phyloP scores from a whole-genome alignment of 2,329 filamentous ascomycete species.

The Didymella segeticola region DNA sequence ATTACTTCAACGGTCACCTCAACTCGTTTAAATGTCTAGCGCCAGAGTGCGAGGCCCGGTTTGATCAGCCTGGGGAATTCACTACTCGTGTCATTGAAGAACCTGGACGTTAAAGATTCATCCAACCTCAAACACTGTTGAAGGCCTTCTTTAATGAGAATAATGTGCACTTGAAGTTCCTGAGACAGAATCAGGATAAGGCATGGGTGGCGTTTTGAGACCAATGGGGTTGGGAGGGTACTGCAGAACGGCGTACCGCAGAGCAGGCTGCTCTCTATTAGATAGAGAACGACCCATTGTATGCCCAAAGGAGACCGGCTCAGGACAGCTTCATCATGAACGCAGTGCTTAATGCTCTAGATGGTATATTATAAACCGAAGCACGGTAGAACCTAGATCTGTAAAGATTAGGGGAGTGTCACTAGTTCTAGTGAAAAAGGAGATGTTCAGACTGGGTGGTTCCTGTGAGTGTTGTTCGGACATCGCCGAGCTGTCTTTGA shows the following conservation, averaged over 20 bases:
- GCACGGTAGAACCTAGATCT: too few relatives aligned
- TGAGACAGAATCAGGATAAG: not conserved
- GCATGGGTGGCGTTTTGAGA: not conserved
- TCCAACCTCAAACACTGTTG: not conserved
- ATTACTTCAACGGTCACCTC: constrained; percentile 1
- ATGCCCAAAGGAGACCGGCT: not conserved
- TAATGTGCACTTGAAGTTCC: not conserved
- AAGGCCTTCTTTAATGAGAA: not conserved
- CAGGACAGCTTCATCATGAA: not conserved
- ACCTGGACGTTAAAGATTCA: not conserved
- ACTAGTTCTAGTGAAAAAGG: too few relatives aligned
- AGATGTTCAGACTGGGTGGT: too few relatives aligned
- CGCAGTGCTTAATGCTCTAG: not conserved
- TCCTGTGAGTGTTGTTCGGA: too few relatives aligned
- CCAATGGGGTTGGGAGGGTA: not conserved
- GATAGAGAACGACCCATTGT: constrained; percentile 1
- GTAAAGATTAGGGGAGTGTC: too few relatives aligned
- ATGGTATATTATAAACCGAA: not conserved
- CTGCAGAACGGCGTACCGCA: not conserved
- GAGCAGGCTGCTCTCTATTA: constrained; percentile 1
- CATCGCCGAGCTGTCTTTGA: too few relatives aligned
- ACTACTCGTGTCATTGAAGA: not conserved
- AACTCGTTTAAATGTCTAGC: constrained; percentile 4
- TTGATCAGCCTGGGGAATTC: not conserved
- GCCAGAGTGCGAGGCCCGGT: not conserved